Percentiles rank a stretch among this genome's conserved stretches.
These are phyloP conservation scores for Primulina tabacum DNA, from an alignment of 257 asterid species.

Conservation along the genomic window DNA sequence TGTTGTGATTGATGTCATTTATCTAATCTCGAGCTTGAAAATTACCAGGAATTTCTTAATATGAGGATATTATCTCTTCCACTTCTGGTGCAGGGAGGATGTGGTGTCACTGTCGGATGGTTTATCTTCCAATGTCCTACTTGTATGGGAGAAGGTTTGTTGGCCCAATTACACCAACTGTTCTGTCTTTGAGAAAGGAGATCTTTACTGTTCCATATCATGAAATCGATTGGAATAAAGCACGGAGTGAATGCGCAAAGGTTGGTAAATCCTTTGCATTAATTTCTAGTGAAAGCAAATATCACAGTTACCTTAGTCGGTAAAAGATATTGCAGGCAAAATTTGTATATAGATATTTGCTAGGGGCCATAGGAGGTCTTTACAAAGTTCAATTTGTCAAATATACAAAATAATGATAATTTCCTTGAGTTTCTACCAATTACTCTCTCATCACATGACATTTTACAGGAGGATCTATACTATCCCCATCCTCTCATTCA, in stretches of 20 bases:
- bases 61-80: conserved; percentile 19
- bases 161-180: conserved; percentile 87
- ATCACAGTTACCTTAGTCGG: conserved; percentile 1
- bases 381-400: background rate
- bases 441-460: conserved; percentile 18
- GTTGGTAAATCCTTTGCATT: conserved; percentile 40
- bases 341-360: background rate
- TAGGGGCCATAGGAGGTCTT: background rate
- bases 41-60: background rate
- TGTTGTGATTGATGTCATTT: background rate
- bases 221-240: conserved; percentile 80
- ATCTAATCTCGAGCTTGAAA: background rate
- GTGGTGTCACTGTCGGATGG: conserved; percentile 99
- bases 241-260: conserved; percentile 95
- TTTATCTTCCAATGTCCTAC: conserved; percentile 96
- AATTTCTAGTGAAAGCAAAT: conserved; percentile 4
- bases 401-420: background rate
- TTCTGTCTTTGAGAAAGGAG: conserved; percentile 90
- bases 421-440: conserved; percentile 10
- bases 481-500: conserved; percentile 91
- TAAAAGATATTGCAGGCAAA: background rate
- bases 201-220: conserved; percentile 75
- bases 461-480: conserved; percentile 92
- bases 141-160: conserved; percentile 88
- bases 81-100: conserved; percentile 74